These are phyloP conservation scores for Emmonsiellopsis sp. DNA, from an alignment of 2,329 filamentous ascomycete species.

Conservation along the genomic window DNA sequence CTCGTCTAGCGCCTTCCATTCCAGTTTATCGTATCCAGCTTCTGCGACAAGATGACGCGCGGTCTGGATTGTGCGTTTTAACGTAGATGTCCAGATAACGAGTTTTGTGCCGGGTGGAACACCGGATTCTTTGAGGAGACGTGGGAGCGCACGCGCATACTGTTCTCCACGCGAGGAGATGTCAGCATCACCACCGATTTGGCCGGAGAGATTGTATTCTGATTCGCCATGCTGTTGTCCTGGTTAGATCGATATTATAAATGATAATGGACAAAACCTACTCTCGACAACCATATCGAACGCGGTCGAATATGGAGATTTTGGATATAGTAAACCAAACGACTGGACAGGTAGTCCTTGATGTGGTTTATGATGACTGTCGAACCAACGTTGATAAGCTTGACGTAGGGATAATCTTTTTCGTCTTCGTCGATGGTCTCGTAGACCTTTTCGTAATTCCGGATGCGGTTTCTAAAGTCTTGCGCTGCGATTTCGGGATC, in stretches of 20 bases:
- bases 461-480: conserved; percentile 89
- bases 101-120: conserved; percentile 57
- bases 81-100: conserved; percentile 66
- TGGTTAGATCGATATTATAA: conserved; percentile 25
- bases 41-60: conserved; percentile 68
- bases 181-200: conserved; percentile 86
- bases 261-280: conserved; percentile 37
- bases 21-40: conserved; percentile 72
- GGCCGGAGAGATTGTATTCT: conserved; percentile 76
- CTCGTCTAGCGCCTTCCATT: conserved; percentile 98
- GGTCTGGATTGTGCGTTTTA: conserved; percentile 82
- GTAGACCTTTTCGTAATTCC: conserved; percentile 96
- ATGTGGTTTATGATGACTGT: conserved; percentile 98
- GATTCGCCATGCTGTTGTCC: conserved; percentile 70
- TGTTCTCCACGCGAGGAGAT: conserved; percentile 78
- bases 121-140: conserved; percentile 74
- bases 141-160: conserved; percentile 77
- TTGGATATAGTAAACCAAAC: conserved; percentile 96
- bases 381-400: conserved; percentile 91
- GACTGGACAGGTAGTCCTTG: conserved; percentile 89
- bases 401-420: conserved; percentile 82
- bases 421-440: conserved; percentile 87
- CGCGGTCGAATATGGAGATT: conserved; percentile 95
- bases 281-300: conserved; percentile 90
- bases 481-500: conserved; percentile 84